Base-by-base conservation (phyloP, 306 rosid genomes). In the Cyclanthera cordifolia region DNA sequence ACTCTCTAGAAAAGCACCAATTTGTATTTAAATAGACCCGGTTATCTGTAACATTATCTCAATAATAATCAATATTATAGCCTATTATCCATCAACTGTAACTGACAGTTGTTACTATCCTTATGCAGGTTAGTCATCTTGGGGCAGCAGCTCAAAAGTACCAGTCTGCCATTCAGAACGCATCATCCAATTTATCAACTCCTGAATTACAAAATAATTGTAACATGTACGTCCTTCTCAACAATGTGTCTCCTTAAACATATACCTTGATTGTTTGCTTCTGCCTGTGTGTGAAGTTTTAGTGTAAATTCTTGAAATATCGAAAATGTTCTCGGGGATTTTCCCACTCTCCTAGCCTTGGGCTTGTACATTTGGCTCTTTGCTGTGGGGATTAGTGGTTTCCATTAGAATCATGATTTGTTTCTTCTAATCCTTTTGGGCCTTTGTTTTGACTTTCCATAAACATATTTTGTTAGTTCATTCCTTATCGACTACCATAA, bases 191-290 rank as follows among this genome's bases (percentile, higher is more conserved):
- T 79, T 24, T 85, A 74, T 88, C 99, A 65, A 82, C 84, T 78
- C 85, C 96, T 12, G 99, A 94, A 75, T 86, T 94, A 73, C 97
- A 94, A 84, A 94, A 70, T 72, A 94, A 94, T 79, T 90, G 99
- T 84, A 94, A 94, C 79, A 73, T 86, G 99, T 90, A 81, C 76
- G 95, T 80, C 41, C 74, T 39, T n/a, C 30, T 9, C 17, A 65
- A 21, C 39, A 65, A 37, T n/a, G 65, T 37, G 2, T 65, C 21
- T 64, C 57, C 20, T 52, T 55, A 2, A 48, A 48, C 61, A n/a
- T 49, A 50, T 47, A 49, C 50, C 17, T 19, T 12, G 48, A 13
- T 41, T 46, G 55, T 66, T 45, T 66, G 55, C 55, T 66, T 66
- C 71, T 66, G 2, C 34, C 41, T 2, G 15, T 25, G 43, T 4